A percentile compares a stretch with the other conserved stretches of the same genome.
These are phyloP conservation scores for Russula lepida DNA, from an alignment of 768 basidiomycete genomes.

Conservation along the genomic window DNA sequence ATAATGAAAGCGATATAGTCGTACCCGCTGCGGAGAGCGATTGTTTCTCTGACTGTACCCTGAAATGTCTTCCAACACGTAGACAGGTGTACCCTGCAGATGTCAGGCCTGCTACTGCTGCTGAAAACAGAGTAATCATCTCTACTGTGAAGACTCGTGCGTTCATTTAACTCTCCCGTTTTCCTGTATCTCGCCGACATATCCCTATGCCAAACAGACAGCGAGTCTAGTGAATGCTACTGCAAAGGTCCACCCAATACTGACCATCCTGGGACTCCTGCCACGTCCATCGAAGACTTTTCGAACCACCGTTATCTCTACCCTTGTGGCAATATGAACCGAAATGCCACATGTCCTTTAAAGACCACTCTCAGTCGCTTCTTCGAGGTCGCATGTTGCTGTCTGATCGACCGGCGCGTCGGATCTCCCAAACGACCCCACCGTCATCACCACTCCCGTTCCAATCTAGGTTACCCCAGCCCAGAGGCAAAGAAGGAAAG, in stretches of 20 bases:
- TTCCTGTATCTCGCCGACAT: neutral
- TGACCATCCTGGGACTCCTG: neutral
- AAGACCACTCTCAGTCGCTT: no score
- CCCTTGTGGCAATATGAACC: neutral
- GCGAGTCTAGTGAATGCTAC: no score
- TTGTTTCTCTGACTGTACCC: neutral
- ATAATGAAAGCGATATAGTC: neutral
- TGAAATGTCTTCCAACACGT: neutral
- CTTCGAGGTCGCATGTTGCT: no score
- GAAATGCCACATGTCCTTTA: neutral
- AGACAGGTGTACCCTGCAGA: neutral
- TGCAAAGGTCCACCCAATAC: neutral
- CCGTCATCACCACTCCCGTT: neutral
- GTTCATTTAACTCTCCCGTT: neutral
- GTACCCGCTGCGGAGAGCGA: neutral
- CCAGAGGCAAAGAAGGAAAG: neutral
- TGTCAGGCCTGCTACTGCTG: neutral
- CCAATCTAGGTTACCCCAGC: neutral
- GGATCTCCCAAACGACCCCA: neutral
- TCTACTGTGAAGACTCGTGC: neutral
- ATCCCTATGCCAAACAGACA: neutral
- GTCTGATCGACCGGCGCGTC: no score
- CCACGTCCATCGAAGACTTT: neutral
- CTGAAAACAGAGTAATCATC: neutral
- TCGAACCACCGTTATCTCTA: neutral